phyloP scores from a whole-genome alignment of 2,329 filamentous ascomycete species.

The Epichloe scottii region DNA sequence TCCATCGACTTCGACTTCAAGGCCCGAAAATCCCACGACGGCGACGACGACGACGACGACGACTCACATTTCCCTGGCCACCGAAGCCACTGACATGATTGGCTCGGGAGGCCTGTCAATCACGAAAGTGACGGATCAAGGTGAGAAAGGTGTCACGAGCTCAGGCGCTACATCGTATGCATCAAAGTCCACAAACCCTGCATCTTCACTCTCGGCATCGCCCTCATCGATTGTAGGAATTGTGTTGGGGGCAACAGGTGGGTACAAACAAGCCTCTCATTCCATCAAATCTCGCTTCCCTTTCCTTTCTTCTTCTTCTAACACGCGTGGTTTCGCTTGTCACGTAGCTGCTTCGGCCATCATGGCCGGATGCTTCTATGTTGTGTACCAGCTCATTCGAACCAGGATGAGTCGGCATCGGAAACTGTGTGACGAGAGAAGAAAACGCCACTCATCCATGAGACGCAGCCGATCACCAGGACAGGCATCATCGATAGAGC shows the following conservation, averaged over 20 bases:
- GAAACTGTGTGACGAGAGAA: not conserved
- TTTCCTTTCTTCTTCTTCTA: not conserved
- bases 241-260: slow-evolving; percentile 9
- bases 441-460: not conserved
- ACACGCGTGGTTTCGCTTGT: not conserved
- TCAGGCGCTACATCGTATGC: not conserved
- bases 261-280: not conserved
- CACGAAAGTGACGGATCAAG: not conserved
- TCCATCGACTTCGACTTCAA: not conserved
- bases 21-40: not conserved
- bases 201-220: not conserved
- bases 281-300: not conserved
- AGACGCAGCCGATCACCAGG: not conserved
- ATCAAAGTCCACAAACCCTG: not conserved
- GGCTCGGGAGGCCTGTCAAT: not conserved
- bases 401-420: not conserved
- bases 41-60: no score
- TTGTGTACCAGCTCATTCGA: not conserved
- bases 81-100: not conserved
- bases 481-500: not conserved
- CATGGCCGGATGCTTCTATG: not conserved
- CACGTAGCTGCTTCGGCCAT: slow-evolving; percentile 1
- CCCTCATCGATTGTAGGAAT: slow-evolving; percentile 4
- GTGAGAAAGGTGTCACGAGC: not conserved
- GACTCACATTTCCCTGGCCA: not conserved